Evolutionary conservation across 345 rosid genomes (phyloP), one percentile per base, ranked within the genome.

Genomic region (Mallotus nudiflorus): DNA sequence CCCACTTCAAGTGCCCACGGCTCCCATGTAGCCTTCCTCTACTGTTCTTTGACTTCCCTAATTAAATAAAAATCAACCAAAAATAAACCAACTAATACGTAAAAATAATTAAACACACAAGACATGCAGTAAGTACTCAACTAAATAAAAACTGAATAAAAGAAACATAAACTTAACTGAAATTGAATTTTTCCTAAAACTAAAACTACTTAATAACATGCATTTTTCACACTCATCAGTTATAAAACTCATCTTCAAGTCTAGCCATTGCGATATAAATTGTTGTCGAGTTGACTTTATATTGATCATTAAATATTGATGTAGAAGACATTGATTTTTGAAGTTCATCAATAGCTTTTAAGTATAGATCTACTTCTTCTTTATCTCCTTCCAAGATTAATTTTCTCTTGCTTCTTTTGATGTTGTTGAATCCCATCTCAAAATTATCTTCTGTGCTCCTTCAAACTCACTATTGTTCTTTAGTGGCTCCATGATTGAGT

Each of bases 201-300:
- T n/a, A n/a, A n/a, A n/a, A n/a, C n/a, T n/a, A n/a, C n/a, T n/a
- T n/a, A n/a, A n/a, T n/a, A n/a, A n/a, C n/a, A n/a, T n/a, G n/a
- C n/a, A n/a, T n/a, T n/a, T n/a, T n/a, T n/a, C n/a, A n/a, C n/a
- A n/a, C n/a, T n/a, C n/a, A n/a, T n/a, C n/a, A n/a, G 77, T 78
- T 87, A 33, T 93, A 83, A 59, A 95, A 95, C 93, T 95, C 99
- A 72, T 95, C 99, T 67, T 91, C 97, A 1, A 95, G 91, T 7
- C 99, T 82, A 40, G 97, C 97, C 99, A 95, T 95, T 59, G 99
- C 97, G 89, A 95, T 91, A 89, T 91, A 97, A 71, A 91, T 82
- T 13, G 90, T 83, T 20, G 89, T 70, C 4, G 87, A 82, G 79
- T 78, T 84, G 76, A 84, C 92, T 75, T 87, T 82, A n/a, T 76